Percentiles rank a stretch among this genome's conserved stretches.
phyloP scores from a whole-genome alignment of 257 asterid genomes.

The Petrea volubilis region DNA sequence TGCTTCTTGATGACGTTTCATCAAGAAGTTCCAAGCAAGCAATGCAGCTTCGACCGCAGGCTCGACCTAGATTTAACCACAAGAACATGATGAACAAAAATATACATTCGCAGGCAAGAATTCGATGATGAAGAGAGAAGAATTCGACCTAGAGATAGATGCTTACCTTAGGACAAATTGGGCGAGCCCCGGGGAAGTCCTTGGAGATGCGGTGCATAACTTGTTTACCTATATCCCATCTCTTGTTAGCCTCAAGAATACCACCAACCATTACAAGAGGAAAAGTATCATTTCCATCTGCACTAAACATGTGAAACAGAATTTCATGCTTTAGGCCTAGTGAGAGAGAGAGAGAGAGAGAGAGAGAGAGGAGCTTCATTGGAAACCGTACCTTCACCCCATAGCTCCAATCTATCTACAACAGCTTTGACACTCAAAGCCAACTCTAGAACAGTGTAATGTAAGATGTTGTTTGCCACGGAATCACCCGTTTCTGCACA shows the following conservation, averaged over 20 bases:
- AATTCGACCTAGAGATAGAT: neutral
- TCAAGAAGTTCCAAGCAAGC: conserved; percentile 75
- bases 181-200: conserved; percentile 74
- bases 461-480: conserved; percentile 60
- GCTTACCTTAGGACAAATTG: conserved; percentile 69
- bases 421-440: conserved; percentile 86
- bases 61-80: conserved; percentile 52
- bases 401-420: conserved; percentile 62
- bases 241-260: conserved; percentile 72
- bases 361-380: neutral
- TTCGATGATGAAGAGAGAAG: neutral
- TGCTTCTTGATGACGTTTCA: conserved; percentile 44
- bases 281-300: conserved; percentile 65
- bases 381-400: conserved; percentile 63
- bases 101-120: neutral
- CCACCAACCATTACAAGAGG: conserved; percentile 88
- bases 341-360: neutral
- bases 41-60: conserved; percentile 89
- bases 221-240: conserved; percentile 82
- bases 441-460: conserved; percentile 65
- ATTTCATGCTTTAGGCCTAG: neutral
- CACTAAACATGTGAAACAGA: conserved; percentile 7
- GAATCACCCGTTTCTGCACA: conserved; percentile 75
- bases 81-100: neutral
- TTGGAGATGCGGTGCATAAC: conserved; percentile 56